phyloP scores from a whole-genome alignment of 1,284 basidiomycete species.

The Hemileia vastatrix region DNA sequence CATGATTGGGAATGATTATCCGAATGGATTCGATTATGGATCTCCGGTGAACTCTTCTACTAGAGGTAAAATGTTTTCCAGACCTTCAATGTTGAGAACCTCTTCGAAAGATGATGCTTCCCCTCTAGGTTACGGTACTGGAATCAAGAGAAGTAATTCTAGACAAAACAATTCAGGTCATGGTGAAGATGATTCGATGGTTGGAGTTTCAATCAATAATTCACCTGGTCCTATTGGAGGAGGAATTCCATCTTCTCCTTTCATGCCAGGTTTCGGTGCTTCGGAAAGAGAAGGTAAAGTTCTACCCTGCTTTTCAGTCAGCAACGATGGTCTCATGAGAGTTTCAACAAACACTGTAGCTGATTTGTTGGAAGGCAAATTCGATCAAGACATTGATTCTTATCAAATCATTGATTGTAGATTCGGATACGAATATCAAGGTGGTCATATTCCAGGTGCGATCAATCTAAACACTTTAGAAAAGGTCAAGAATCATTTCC shows the following conservation, averaged over 20 bases:
- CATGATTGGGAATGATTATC: no score
- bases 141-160: conserved; percentile 28
- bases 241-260: neutral
- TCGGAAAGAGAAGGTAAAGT: conserved; percentile 39
- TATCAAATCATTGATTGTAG: conserved; percentile 41
- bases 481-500: conserved; percentile 35
- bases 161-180: conserved; percentile 19
- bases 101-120: conserved; percentile 37
- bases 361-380: conserved; percentile 36
- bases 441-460: conserved; percentile 40
- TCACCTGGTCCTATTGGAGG: neutral
- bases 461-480: conserved; percentile 41
- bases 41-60: neutral
- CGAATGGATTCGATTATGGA: neutral
- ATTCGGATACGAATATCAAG: conserved; percentile 42
- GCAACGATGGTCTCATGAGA: conserved; percentile 41
- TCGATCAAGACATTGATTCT: conserved; percentile 31
- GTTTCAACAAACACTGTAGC: no score
- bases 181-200: neutral
- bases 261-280: conserved; percentile 37
- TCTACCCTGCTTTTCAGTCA: conserved; percentile 40
- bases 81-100: conserved; percentile 15
- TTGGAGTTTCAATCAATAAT: neutral
- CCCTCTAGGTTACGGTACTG: conserved; percentile 35
- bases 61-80: neutral